These are phyloP conservation scores for Lindgomyces ingoldianus DNA, from an alignment of 495 filamentous ascomycete species.

Conservation along the genomic window DNA sequence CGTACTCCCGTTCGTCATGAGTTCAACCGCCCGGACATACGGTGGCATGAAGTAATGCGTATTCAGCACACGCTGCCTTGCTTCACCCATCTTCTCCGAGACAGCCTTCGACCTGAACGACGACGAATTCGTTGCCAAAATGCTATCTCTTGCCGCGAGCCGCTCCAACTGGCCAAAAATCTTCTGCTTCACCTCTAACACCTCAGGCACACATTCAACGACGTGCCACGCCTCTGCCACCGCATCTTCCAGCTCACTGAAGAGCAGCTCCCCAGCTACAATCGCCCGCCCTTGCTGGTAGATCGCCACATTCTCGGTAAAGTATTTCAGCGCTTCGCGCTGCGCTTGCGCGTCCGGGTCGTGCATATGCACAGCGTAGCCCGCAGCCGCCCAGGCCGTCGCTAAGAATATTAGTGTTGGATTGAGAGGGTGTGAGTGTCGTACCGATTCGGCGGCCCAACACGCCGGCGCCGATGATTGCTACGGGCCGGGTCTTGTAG, in stretches of 20 bases:
- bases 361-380: constrained; percentile 48
- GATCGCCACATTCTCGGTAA: constrained; percentile 42
- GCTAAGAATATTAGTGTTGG: constrained; percentile 23
- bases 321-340: constrained; percentile 43
- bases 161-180: constrained; percentile 53
- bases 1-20: constrained; percentile 60
- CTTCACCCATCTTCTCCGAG: constrained; percentile 19
- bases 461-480: constrained; percentile 52
- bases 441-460: constrained; percentile 49
- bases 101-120: constrained; percentile 53
- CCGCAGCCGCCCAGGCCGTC: constrained; percentile 48
- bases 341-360: constrained; percentile 49
- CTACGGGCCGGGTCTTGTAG: constrained; percentile 42
- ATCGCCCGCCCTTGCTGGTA: not conserved
- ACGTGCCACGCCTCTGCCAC: constrained; percentile 53
- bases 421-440: not conserved
- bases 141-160: constrained; percentile 48
- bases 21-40: constrained; percentile 50
- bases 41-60: constrained; percentile 60
- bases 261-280: constrained; percentile 39
- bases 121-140: constrained; percentile 56
- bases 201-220: constrained; percentile 60
- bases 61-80: constrained; percentile 49
- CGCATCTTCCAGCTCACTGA: constrained; percentile 46
- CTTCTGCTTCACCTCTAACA: constrained; percentile 52